Percentiles rank a stretch among this genome's conserved stretches.
These are phyloP conservation scores for Phellinidium pouzarii DNA, from an alignment of 1,284 basidiomycete species.

Conservation along the genomic window DNA sequence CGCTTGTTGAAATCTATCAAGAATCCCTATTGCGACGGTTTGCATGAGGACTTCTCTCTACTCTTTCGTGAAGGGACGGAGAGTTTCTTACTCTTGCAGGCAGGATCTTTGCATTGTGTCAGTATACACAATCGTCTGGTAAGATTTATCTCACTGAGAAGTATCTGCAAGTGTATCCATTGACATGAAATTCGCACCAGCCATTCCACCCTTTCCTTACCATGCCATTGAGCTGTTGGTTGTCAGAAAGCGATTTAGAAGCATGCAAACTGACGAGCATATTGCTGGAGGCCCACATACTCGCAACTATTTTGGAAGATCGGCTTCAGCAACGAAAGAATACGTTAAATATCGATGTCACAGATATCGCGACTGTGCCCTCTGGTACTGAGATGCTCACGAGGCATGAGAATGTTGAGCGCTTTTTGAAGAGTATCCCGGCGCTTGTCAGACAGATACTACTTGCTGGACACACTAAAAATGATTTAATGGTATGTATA, in stretches of 20 bases:
- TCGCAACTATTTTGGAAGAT: neutral
- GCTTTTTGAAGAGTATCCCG: neutral
- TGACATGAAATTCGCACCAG: slow-evolving; percentile 4
- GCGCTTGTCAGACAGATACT: neutral
- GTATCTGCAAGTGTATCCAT: neutral
- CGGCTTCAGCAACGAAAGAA: neutral
- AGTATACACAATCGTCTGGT: neutral
- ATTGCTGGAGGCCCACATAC: neutral
- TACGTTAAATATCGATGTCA: neutral
- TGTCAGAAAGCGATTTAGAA: neutral
- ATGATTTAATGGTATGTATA: neutral
- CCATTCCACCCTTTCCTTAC: neutral
- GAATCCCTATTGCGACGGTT: neutral
- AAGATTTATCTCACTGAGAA: neutral
- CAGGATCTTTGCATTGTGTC: neutral
- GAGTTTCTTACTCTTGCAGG: neutral
- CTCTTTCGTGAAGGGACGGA: neutral
- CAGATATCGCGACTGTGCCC: neutral
- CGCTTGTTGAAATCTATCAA: neutral
- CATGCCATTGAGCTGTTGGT: neutral
- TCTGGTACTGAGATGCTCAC: no score
- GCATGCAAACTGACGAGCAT: neutral
- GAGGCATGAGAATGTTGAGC: neutral
- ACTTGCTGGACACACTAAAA: neutral
- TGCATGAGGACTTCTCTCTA: neutral